Base-by-base conservation (phyloP, 768 basidiomycete genomes). In the Trametes punicea region DNA sequence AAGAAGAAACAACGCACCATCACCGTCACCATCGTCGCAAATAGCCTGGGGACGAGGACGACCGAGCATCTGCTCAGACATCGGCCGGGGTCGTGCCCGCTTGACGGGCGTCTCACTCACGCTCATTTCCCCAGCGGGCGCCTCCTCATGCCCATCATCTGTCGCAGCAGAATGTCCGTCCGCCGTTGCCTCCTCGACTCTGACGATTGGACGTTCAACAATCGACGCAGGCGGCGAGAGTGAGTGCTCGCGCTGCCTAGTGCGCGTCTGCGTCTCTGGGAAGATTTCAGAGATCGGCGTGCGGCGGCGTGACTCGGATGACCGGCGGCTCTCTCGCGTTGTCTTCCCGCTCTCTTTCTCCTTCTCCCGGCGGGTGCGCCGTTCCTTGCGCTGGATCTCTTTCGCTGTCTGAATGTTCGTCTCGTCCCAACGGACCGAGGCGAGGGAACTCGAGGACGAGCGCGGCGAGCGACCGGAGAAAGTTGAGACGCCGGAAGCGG, bases 21-120 rank as follows among this genome's bases (percentile, higher is more conserved):
- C 81, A 40, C 78, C 70, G 7, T 82, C 81, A 47, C 78, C 75
- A 47, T 82, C 80, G 36, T 73, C 72, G 49, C 78, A 73, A 42
- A 85, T 72, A 1, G 76, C 75, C 40, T 71, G 71, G 0, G 85
- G 81, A 56, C 83, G 73, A 38, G 70, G 70, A 42, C 65, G 72
- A 1, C 76, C 78, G 6, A 83, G 69, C 62, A 80, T 66, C 67
- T 85, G 84, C 65, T 91, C 90, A 0, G 85, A 85, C 49, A 83
- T 60, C 0, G 88, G 87, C 13, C 88, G 73, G 1, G 73, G 70
- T 10, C 87, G 75, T 0, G 73, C 66, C 42, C 74, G 75, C 70
- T 70, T 74, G 20, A 63, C 36, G 0, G 77, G 77, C 0, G 77
- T 77, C 47, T 65, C 64, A 33, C 46, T 47, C 15, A 47, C 25